Percentiles rank a stretch among this genome's conserved stretches.
Conservation (phyloP, 1,284 basidiomycete genomes). For the Cryptococcus floricola region DNA sequence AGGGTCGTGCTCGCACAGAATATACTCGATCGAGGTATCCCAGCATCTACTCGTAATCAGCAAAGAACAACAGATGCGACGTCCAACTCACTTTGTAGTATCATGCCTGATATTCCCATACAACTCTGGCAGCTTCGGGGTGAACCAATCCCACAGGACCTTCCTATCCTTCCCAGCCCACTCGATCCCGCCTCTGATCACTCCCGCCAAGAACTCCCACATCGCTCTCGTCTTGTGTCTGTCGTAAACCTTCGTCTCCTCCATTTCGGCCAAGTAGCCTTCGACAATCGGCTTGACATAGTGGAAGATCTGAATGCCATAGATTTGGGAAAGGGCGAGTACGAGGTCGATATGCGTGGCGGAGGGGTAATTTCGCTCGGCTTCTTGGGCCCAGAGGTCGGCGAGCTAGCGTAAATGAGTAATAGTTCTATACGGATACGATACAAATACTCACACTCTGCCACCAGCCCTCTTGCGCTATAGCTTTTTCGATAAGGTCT, state of each 20-base stretch:
- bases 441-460: conserved; percentile 34
- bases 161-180: conserved; percentile 67
- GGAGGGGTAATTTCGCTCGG: conserved; percentile 45
- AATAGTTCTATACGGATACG: neutral
- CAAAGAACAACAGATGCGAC: neutral
- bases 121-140: conserved; percentile 64
- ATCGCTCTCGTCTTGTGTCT: conserved; percentile 89
- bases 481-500: conserved; percentile 56
- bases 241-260: conserved; percentile 53
- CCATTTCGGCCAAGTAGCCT: conserved; percentile 40
- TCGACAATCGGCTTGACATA: conserved; percentile 39
- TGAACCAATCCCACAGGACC: conserved; percentile 76
- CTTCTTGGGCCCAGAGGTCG: conserved; percentile 47
- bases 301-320: conserved; percentile 32
- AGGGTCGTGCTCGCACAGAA: conserved; percentile 74
- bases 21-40: conserved; percentile 54
- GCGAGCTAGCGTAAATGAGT: conserved; percentile 22
- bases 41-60: conserved; percentile 34
- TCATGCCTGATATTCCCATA: conserved; percentile 79
- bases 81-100: conserved; percentile 58
- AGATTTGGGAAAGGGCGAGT: conserved; percentile 53
- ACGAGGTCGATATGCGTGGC: conserved; percentile 52
- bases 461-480: conserved; percentile 62
- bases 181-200: conserved; percentile 79
- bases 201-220: conserved; percentile 77